Evolutionary conservation across 495 filamentous ascomycete species (phyloP).

Genomic region (Penicillium soppii): DNA sequence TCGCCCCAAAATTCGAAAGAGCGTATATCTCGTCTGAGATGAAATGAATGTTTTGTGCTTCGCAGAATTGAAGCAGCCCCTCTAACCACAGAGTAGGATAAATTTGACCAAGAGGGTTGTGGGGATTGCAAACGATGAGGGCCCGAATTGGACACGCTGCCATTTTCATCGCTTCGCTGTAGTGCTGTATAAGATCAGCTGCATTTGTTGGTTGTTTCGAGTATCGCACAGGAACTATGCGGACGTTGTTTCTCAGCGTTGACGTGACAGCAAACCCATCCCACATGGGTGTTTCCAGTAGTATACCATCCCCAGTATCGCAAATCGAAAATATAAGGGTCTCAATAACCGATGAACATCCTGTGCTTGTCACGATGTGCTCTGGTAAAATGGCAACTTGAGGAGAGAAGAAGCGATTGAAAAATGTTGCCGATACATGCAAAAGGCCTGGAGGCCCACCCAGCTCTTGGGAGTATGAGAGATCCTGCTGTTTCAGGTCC

Average conservation of each 20-base stretch:
- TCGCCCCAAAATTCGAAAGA: background rate
- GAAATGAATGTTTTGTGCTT: background rate
- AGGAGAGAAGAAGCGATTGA: too few species aligned
- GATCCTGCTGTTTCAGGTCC: too few species aligned
- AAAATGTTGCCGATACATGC: too few species aligned
- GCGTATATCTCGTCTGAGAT: slow-evolving; percentile 8
- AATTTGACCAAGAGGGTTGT: slow-evolving; percentile 5
- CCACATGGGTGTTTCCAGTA: slow-evolving; percentile 1
- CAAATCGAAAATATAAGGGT: slow-evolving; percentile 1
- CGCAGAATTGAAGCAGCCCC: slow-evolving; percentile 4
- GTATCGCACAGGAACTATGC: background rate
- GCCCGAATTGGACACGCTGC: slow-evolving; percentile 1
- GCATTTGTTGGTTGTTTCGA: background rate
- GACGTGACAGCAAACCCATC: slow-evolving; percentile 1
- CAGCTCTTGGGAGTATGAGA: too few species aligned
- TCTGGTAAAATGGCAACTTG: too few species aligned
- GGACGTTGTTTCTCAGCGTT: slow-evolving; percentile 6
- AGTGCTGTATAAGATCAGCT: background rate
- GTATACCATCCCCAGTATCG: slow-evolving; percentile 1
- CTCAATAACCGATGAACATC: background rate
- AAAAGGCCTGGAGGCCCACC: too few species aligned
- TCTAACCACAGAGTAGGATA: background rate
- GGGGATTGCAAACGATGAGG: slow-evolving; percentile 7
- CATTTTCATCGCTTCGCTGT: too few species aligned
- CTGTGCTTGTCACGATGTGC: too few species aligned